Evolutionary conservation across 2,329 filamentous ascomycete species (phyloP), one percentile per base, ranked within the genome.

Genomic region (Claviceps quebecensis): DNA sequence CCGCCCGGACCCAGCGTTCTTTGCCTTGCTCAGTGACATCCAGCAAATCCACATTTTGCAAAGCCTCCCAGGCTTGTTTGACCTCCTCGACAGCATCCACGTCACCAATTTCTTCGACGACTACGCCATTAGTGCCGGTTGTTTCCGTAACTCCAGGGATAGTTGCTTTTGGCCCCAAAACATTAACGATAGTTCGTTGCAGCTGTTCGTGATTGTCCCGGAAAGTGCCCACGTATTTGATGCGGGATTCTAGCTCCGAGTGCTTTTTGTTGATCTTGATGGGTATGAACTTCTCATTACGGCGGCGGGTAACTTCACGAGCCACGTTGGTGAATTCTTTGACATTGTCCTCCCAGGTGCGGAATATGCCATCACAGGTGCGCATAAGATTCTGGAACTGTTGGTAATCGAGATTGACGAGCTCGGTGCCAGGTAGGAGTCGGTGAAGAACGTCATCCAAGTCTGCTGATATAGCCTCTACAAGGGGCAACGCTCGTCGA

Each of bases 251-350:
- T 26, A 93, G 86, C 65, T 91, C 86, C 40, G 81, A 83, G 65
- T 98, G 93, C 60, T 87, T 85, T 55, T 89, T 86, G 57, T 76
- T 80, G 65, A 98, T 90, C 72, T 97, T 97, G 73, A 99, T 97
- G 4, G 91, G 90, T 57, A 98, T 96, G 66, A 98, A 98, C 66
- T 95, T 95, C 67, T 97, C 94, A 62, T 95, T 94, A 59, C 93
- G 81, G 59, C 90, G 85, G 57, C 91, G 81, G 3, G 88, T 96
- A 6, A 95, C 89, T 62, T 98, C 94, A 69, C 93, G 87, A 37
- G 93, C 91, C 56, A 97, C 87, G 59, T 96, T 95, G 16, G 91
- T 97, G 63, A 99, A 98, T 60, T 97, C 93, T 66, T 97, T 97
- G 63, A 95, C 78, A 60, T 91, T 89, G 51, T 95, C 89, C 59